These are phyloP conservation scores for Persicaria maculosa DNA, from an alignment of 148 eudicot genomes.

Conservation along the genomic window DNA sequence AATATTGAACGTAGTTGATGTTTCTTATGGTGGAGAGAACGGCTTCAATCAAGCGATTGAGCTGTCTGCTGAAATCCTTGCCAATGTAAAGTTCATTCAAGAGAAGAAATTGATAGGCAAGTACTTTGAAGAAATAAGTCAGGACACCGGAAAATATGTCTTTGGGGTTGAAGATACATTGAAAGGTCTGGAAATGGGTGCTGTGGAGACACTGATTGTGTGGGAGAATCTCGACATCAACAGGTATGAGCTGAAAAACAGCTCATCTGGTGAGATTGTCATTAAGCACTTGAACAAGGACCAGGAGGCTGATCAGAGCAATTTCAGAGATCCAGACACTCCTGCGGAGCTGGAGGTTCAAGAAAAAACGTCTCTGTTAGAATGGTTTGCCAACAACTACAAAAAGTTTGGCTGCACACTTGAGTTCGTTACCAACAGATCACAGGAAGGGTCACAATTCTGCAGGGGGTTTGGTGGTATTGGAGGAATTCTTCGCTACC, in stretches of 20 bases:
- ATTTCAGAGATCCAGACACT: constrained; percentile 13
- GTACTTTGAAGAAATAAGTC: constrained; percentile 13
- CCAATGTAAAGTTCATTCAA: constrained; percentile 14
- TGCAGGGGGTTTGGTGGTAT: too few species aligned
- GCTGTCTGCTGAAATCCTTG: constrained; percentile 14
- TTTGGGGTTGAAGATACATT: constrained; percentile 12
- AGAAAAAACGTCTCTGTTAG: constrained; percentile 9
- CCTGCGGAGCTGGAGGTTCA: constrained; percentile 10
- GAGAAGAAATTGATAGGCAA: constrained; percentile 13
- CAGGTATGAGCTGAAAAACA: constrained; percentile 12
- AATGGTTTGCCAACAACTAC: constrained; percentile 14
- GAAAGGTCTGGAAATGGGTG: constrained; percentile 14
- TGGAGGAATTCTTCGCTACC: not conserved
- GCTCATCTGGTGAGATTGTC: constrained; percentile 1
- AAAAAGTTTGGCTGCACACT: too few species aligned
- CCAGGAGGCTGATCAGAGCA: constrained; percentile 14
- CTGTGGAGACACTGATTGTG: constrained; percentile 14
- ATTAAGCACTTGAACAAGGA: constrained; percentile 5
- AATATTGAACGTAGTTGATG: constrained; percentile 12
- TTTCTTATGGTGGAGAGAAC: constrained; percentile 4
- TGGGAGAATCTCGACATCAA: constrained; percentile 16
- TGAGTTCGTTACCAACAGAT: too few species aligned
- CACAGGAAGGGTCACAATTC: too few species aligned
- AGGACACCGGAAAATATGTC: not conserved
- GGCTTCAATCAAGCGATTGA: constrained; percentile 9